Evolutionary conservation across 2,329 filamentous ascomycete genomes (phyloP), one percentile per base, ranked within the genome.

Genomic region (Hypoxylon rubiginosum): DNA sequence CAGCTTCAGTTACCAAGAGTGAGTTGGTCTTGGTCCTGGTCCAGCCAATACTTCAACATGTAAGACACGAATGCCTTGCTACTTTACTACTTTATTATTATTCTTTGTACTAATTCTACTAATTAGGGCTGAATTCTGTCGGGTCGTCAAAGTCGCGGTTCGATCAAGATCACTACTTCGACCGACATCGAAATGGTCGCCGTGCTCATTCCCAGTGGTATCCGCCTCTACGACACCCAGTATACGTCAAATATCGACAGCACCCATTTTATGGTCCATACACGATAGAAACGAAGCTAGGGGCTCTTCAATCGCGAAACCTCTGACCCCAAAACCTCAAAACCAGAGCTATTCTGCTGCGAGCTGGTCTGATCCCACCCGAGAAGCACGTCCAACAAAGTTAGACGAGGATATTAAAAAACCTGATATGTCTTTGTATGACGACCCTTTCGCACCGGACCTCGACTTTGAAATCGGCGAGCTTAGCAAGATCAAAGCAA

Each of bases 391-490:
- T 2, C 43, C 36, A 13, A 26, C 21, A 21, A 15, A 56, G 9
- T 45, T 45, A 43, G 52, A 62, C 13, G 58, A 69, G 9, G 32
- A 63, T 3, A 70, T 73, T 26, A 66, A 54, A 32, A 75, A 74
- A 24, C 73, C 74, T 6, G 54, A 65, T 7, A 71, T 70, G 21
- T 24, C 69, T 1, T 49, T 60, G 13, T 75, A 74, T 24, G 49
- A 60, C 4, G 54, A 49, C 15, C 11, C 52, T 41, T 55, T 66
- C 39, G 71, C 77, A 15, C 71, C 76, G 5, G 64, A 75, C 26
- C 56, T 71, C 9, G 74, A 75, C 0, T 76, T 79, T 28, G 75
- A 73, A 10, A 59, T 76, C 6, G 73, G 72, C 10, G 67, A 72
- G 48, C 59, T 76, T 30, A 45, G 72, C 62, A 73, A 73, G 59